These are phyloP conservation scores for Ascochyta fabae DNA, from an alignment of 2,329 filamentous ascomycete genomes.

Conservation along the genomic window DNA sequence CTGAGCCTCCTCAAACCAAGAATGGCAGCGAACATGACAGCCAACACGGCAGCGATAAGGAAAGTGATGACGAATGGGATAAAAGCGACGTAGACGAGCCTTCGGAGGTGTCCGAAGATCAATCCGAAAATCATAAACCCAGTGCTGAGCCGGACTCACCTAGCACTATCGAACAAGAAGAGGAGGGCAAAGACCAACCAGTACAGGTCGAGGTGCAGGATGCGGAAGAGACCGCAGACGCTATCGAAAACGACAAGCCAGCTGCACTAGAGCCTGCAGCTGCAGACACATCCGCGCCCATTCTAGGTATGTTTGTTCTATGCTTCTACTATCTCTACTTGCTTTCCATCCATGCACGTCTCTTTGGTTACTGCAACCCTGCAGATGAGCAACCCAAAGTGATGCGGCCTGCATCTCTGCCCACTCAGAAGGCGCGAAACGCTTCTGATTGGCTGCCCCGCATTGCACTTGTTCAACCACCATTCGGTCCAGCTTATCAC, in stretches of 20 bases:
- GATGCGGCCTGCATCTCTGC: conserved; percentile 17
- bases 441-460: conserved; percentile 11
- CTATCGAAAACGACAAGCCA: conserved; percentile 2
- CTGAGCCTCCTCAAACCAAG: not conserved
- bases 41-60: conserved; percentile 61
- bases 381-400: not conserved
- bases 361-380: not conserved
- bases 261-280: conserved; percentile 11
- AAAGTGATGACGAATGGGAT: conserved; percentile 70
- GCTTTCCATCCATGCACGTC: not conserved
- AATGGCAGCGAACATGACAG: not conserved
- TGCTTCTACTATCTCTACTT: too few species aligned
- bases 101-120: not conserved
- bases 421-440: not conserved
- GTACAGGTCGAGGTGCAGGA: not conserved
- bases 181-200: not conserved
- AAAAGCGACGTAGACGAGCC: conserved; percentile 53
- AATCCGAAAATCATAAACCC: not conserved
- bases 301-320: conserved; percentile 28
- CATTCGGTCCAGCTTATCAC: conserved; percentile 34
- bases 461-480: conserved; percentile 16
- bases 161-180: not conserved
- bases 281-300: not conserved
- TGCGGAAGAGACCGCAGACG: not conserved
- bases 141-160: not conserved